Conservation (phyloP, 2,329 filamentous ascomycete species). For the Malbranchea cinnamomea region DNA sequence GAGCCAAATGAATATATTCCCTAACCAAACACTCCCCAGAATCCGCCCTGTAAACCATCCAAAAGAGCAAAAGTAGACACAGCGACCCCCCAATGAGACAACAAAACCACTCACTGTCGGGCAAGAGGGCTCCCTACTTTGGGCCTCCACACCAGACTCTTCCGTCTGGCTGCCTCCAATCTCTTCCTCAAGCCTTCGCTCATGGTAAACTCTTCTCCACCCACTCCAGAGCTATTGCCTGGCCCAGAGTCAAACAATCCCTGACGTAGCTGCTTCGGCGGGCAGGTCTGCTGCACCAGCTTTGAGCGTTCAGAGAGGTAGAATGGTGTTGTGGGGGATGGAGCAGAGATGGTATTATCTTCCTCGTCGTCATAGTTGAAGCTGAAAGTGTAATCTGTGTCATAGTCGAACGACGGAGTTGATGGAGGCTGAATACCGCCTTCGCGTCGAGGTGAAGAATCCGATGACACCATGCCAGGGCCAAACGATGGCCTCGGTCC, state of each 20-base stretch:
- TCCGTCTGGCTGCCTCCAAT: slow-evolving; percentile 56
- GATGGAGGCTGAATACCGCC: slow-evolving; percentile 11
- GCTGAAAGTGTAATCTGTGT: slow-evolving; percentile 14
- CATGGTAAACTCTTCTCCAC: slow-evolving; percentile 18
- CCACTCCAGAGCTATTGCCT: slow-evolving; percentile 10
- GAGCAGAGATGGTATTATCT: slow-evolving; percentile 23
- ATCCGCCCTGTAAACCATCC: slow-evolving; percentile 4
- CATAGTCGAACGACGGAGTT: slow-evolving; percentile 18
- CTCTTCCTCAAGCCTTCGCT: slow-evolving; percentile 39
- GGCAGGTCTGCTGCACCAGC: slow-evolving; percentile 38
- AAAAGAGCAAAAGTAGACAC: slow-evolving; percentile 5
- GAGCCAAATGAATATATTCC: too few relatives aligned
- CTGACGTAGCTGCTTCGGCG: slow-evolving; percentile 35
- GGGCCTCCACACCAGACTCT: slow-evolving; percentile 64
- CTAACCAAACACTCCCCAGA: background rate
- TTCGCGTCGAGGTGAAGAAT: background rate
- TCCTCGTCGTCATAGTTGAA: too few relatives aligned
- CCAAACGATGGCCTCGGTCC: too few relatives aligned
- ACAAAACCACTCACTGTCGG: slow-evolving; percentile 18
- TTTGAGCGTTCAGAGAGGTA: slow-evolving; percentile 28
- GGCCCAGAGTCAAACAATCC: slow-evolving; percentile 30
- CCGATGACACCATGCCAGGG: too few relatives aligned
- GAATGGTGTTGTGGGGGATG: slow-evolving; percentile 33
- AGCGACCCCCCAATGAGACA: too few relatives aligned
- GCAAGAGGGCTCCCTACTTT: slow-evolving; percentile 59